A percentile compares a stretch with the other conserved stretches of the same genome.
Conservation (phyloP, 1,284 basidiomycete genomes). For the Tilletia indica region DNA sequence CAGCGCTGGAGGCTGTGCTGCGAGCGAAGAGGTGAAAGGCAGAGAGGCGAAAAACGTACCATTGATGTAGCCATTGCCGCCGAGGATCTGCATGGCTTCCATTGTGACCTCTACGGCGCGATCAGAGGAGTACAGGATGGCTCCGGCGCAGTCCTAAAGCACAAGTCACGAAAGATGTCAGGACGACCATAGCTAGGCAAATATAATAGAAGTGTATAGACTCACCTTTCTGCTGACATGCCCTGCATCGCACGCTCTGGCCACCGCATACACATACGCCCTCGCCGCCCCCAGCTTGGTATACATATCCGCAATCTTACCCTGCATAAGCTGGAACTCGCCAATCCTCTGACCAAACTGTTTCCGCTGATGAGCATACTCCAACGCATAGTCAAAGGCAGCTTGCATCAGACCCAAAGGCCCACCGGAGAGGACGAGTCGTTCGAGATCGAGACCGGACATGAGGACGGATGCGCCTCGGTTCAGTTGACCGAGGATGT, state of each 20-base stretch:
- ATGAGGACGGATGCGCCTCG: slow-evolving; percentile 83
- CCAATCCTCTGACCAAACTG: slow-evolving; percentile 84
- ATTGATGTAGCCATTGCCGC: slow-evolving; percentile 43
- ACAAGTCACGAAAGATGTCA: not conserved
- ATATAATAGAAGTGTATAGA: slow-evolving; percentile 23
- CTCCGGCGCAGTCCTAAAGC: slow-evolving; percentile 39
- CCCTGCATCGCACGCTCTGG: slow-evolving; percentile 38
- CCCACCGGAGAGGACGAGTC: slow-evolving; percentile 84
- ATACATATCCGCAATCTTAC: slow-evolving; percentile 81
- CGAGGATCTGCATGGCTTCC: slow-evolving; percentile 45
- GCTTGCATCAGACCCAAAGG: slow-evolving; percentile 82
- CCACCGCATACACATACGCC: slow-evolving; percentile 86
- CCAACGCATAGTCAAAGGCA: slow-evolving; percentile 81
- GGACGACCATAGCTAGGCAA: no score
- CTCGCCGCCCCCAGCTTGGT: slow-evolving; percentile 84
- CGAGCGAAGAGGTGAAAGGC: not conserved
- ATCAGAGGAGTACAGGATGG: slow-evolving; percentile 42
- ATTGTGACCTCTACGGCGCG: slow-evolving; percentile 39
- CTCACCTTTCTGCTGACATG: slow-evolving; percentile 65
- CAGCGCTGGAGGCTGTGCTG: not conserved
- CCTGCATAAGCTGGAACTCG: slow-evolving; percentile 95
- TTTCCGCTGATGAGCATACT: slow-evolving; percentile 85
- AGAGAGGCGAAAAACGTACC: slow-evolving; percentile 7
- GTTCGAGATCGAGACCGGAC: slow-evolving; percentile 88
- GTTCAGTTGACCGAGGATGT: slow-evolving; percentile 77